Conservation (phyloP, 2,329 filamentous ascomycete genomes). For the Diaporthe batatas region DNA sequence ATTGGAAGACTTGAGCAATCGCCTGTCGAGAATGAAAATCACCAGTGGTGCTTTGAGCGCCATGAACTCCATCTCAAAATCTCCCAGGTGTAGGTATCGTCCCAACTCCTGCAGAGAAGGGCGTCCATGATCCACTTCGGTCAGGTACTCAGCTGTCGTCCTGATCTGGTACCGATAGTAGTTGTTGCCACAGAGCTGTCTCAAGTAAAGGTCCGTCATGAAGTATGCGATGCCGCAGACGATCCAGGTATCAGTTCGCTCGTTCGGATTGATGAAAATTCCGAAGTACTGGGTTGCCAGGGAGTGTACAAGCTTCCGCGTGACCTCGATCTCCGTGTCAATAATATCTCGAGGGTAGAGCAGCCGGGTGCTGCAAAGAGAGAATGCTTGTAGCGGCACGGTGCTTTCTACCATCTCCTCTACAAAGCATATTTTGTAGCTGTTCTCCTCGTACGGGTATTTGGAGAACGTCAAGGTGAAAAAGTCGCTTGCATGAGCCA, state of each 20-base stretch:
- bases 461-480: constrained; percentile 90
- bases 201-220: constrained; percentile 95
- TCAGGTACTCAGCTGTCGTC: constrained; percentile 82
- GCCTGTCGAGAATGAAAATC: constrained; percentile 92
- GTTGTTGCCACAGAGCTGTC: constrained; percentile 91
- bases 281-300: constrained; percentile 95
- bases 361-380: constrained; percentile 87
- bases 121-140: constrained; percentile 83
- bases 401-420: constrained; percentile 87
- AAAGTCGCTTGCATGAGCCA: constrained; percentile 90
- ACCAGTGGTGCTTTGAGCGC: constrained; percentile 90
- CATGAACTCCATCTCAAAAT: constrained; percentile 91
- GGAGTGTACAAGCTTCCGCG: constrained; percentile 83
- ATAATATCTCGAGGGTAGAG: constrained; percentile 88
- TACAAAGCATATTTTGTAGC: constrained; percentile 94
- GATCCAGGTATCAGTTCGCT: constrained; percentile 86
- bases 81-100: constrained; percentile 80
- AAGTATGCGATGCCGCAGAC: constrained; percentile 92
- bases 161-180: constrained; percentile 94
- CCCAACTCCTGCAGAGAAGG: constrained; percentile 88
- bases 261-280: constrained; percentile 89
- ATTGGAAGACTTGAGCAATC: constrained; percentile 88
- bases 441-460: constrained; percentile 81
- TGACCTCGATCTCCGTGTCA: constrained; percentile 86
- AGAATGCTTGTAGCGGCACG: constrained; percentile 82